phyloP scores from a whole-genome alignment of 305 asterid species.

The Solanum hybrid region DNA sequence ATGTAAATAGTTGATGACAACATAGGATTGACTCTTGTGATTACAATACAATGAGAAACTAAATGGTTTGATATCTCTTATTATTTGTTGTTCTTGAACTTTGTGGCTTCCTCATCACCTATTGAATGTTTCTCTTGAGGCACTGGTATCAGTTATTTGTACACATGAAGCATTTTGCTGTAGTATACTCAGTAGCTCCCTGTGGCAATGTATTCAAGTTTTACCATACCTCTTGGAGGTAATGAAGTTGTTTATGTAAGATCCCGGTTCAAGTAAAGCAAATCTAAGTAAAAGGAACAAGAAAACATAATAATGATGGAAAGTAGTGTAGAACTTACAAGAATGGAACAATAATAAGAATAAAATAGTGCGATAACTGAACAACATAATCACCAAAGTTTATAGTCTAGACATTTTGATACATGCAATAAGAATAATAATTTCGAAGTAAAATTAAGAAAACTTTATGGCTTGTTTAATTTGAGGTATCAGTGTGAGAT shows the following conservation, averaged over 20 bases:
- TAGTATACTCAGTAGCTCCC: not conserved
- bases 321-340: not conserved
- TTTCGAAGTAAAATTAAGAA: no score
- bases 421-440: no score
- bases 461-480: not conserved
- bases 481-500: not conserved
- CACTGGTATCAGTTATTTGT: not conserved
- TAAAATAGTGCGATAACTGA: not conserved
- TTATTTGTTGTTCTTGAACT: not conserved
- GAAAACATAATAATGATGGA: not conserved
- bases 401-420: not conserved
- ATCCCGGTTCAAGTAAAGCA: not conserved
- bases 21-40: not conserved
- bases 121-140: not conserved
- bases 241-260: not conserved
- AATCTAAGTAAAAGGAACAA: not conserved
- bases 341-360: not conserved
- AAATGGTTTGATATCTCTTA: not conserved
- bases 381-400: no score
- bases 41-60: not conserved
- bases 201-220: not conserved
- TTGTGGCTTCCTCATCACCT: not conserved
- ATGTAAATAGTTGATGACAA: slow-evolving; percentile 2
- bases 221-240: not conserved
- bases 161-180: not conserved